A percentile compares a stretch with the other conserved stretches of the same genome.
These are phyloP conservation scores for Pyricularia sp. DNA, from an alignment of 2,329 filamentous ascomycete species.

Conservation along the genomic window DNA sequence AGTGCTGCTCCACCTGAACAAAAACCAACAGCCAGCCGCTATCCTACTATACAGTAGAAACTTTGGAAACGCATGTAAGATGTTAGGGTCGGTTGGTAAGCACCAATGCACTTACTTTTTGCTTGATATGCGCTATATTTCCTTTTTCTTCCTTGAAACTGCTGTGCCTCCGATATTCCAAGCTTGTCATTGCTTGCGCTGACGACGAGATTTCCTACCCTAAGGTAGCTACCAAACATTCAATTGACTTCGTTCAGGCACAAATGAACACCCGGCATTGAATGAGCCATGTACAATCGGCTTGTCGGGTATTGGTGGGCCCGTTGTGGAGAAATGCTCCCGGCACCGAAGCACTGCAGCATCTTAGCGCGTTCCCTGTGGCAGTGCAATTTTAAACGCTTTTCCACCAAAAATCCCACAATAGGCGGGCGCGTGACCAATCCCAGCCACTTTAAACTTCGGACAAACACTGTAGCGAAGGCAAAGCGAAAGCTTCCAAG, in stretches of 20 bases:
- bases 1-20: background rate
- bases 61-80: background rate
- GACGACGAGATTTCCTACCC: no score
- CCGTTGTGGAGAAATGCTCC: background rate
- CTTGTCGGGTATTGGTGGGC: background rate
- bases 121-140: no score
- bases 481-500: background rate
- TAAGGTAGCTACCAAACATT: no score
- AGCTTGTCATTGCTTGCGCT: no score
- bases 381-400: background rate
- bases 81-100: no score
- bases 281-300: background rate
- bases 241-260: background rate
- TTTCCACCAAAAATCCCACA: background rate
- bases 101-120: no score
- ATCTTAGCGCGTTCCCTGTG: background rate
- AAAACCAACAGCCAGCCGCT: background rate
- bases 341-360: background rate
- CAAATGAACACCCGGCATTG: background rate
- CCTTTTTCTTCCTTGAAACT: no score
- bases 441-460: background rate
- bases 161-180: no score
- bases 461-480: background rate
- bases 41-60: no score
- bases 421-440: background rate